A percentile compares a stretch with the other conserved stretches of the same genome.
Conservation (phyloP, 176 grass and related monocot genomes). For the Ananas comosus region DNA sequence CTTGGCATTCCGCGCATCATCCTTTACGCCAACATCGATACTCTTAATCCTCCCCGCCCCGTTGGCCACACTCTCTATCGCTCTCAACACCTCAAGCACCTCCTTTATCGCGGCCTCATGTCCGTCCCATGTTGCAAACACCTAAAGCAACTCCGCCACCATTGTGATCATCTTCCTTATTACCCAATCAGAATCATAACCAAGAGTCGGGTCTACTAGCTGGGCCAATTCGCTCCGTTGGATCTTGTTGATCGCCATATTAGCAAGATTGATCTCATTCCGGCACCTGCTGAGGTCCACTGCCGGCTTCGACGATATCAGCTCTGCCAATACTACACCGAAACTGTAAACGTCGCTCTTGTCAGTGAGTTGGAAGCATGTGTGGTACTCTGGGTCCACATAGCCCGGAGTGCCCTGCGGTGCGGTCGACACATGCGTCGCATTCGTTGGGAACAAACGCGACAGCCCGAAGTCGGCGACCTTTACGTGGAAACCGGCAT, state of each 20-base stretch:
- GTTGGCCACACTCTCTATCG: not conserved
- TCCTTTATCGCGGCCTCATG: not conserved
- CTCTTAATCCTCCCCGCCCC: not conserved
- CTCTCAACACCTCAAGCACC: slow-evolving; percentile 4
- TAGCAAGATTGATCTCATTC: not conserved
- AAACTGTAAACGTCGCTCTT: slow-evolving; percentile 1
- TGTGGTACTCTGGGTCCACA: not conserved
- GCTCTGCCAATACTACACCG: not conserved
- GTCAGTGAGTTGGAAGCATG: not conserved
- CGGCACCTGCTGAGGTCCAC: not conserved
- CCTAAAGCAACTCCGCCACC: not conserved
- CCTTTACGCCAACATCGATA: not conserved
- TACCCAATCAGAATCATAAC: not conserved
- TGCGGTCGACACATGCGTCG: not conserved
- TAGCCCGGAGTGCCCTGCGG: not conserved
- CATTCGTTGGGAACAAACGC: not conserved
- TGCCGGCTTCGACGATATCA: not conserved
- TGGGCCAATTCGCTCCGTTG: not conserved
- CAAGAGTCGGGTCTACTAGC: not conserved
- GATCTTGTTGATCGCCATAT: not conserved
- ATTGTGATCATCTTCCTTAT: not conserved
- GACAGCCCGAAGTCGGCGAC: slow-evolving; percentile 5
- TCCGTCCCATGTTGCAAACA: not conserved
- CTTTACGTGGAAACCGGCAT: slow-evolving; percentile 74
- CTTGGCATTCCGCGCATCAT: not conserved